Base-by-base conservation (phyloP, 352 stramenopile species). In the Halophytophthora batemanensis region DNA sequence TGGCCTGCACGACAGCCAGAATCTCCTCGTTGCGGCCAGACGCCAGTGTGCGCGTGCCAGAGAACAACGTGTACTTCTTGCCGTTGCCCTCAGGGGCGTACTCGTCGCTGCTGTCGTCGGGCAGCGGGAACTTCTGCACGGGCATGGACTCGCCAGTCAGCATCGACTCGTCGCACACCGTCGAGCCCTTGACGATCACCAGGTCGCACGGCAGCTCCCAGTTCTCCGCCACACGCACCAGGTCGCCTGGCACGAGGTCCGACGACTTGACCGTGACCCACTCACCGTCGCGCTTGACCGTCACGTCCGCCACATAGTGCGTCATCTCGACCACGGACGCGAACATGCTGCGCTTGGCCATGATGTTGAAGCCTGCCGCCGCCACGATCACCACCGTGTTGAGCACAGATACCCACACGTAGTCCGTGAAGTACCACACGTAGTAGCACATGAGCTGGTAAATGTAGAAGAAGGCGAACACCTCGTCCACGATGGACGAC, bases 391-490 rank as follows among this genome's bases (percentile, higher is more conserved):
- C 69, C 6, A 72, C 60, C 18, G 73, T 86, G 58, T 81, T 88
- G 17, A 90, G 54, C 22, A 73, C 53, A 5, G 61, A 80, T 15
- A 90, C 66, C 60, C 62, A 79, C 11, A 64, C 75, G 63, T 87
- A 87, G 59, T 77, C 62, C 1, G 72, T 84, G 56, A 83, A 90
- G 58, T 80, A 88, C 76, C 76, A 90, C 7, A 86, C 75, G 74
- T 78, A 71, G 83, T 97, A 71, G 69, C 89, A 69, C 82, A 95
- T 77, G 79, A 96, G 59, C 86, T 90, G 74, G 55, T 90, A 90
- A 46, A 90, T 74, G 63, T 90, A 87, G 54, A 87, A 87, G 43
- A 90, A 70, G 1, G 69, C 60, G 45, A 87, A 86, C 45, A 87
- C 73, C 51, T 90, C 79, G 50, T 87, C 56, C 4, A 82, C 67